Base-by-base conservation (phyloP, 805 yeast species). In the Candida ovalis region DNA sequence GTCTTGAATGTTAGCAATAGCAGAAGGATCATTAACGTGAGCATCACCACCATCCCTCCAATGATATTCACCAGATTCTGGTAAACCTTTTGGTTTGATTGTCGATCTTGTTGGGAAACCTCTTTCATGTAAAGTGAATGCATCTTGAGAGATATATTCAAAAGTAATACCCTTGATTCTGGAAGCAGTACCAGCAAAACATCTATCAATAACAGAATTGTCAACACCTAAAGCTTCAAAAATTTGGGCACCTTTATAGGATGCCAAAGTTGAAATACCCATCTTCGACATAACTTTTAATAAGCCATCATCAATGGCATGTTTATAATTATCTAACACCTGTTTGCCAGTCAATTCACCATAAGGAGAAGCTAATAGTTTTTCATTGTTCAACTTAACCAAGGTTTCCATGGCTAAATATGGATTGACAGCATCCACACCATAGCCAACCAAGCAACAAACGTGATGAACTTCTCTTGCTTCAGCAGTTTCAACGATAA, bases 41-140 rank as follows among this genome's bases (percentile, higher is more conserved):
- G 92, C 84, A 62, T 89, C 96, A 56, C 98, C 99, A 63, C 98
- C 98, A 64, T 92, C 98, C 73, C 99, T 83, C 95, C 96, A 92
- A 70, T 94, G 96, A 64, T 90, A 94, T 67, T 94, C 98, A 70
- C 99, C 99, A 51, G 91, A 80, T 70, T 92, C 98, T 27, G 96
- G 95, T 53, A 94, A 76, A 13, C 86, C 84, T 33, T 80, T 74
- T 32, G 88, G 90, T 60, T 79, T 76, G 54, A 86, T 71, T 23
- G 89, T 82, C 15, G 74, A 78, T 64, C 96, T 79, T 30, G 81
- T 63, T 46, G 98, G 97, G 68, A 74, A 92, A 18, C 97, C 99
- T 57, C 90, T 80, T 66, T 88, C 96, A 69, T 92, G 99, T 69
- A 92, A 68, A 35, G 96, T 80, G 69, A 94, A 85, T 1, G 98